These are phyloP conservation scores for Tetrahymena borealis DNA, from an alignment of 73 alveolate genomes.

Conservation along the genomic window DNA sequence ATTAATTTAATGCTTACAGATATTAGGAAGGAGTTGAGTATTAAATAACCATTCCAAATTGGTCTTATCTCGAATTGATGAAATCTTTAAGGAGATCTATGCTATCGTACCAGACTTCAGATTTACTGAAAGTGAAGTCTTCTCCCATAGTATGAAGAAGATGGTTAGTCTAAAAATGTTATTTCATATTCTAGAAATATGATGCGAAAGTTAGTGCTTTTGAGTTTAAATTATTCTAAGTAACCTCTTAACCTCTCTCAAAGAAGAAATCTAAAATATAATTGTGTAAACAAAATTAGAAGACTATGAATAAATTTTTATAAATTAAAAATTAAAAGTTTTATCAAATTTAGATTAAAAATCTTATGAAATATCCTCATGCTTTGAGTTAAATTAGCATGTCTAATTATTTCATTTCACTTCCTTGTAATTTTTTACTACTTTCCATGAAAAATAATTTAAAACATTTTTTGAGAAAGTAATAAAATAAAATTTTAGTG, in stretches of 20 bases:
- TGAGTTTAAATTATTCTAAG: constrained; percentile 19
- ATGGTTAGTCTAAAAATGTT: constrained; percentile 51
- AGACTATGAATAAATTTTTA: too few relatives aligned
- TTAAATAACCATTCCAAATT: constrained; percentile 6
- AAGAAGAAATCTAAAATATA: neutral
- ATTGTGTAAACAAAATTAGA: neutral
- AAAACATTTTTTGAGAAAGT: neutral
- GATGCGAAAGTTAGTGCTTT: constrained; percentile 37
- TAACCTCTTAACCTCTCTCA: constrained; percentile 27
- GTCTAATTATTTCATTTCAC: too few relatives aligned
- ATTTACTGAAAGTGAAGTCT: constrained; percentile 58
- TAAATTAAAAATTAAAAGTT: too few relatives aligned
- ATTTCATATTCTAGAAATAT: constrained; percentile 28
- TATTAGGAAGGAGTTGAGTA: constrained; percentile 70
- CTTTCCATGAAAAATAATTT: too few relatives aligned
- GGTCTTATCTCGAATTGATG: constrained; percentile 41
- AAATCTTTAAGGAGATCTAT: constrained; percentile 52
- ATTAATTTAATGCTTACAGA: constrained; percentile 33
- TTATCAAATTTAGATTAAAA: too few relatives aligned
- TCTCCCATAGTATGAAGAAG: constrained; percentile 65
- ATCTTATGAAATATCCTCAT: too few relatives aligned
- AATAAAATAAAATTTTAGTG: constrained; percentile 28
- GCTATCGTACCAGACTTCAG: constrained; percentile 46
- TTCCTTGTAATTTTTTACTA: too few relatives aligned
- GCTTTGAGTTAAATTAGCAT: too few relatives aligned